Conservation (phyloP, 257 asterid species). For the Nicotiana otophora region DNA sequence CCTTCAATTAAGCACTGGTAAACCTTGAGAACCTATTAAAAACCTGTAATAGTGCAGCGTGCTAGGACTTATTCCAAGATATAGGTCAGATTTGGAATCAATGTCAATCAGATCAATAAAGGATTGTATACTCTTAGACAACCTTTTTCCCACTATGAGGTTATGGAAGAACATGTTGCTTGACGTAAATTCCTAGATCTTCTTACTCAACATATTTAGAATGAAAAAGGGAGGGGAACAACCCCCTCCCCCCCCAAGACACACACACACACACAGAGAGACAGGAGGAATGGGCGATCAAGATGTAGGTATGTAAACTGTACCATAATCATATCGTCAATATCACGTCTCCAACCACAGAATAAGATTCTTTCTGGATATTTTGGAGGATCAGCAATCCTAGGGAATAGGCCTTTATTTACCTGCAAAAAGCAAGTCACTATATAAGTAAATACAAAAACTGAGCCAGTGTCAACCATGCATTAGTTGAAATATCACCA, state of each 20-base stretch:
- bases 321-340: conserved; percentile 97
- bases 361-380: conserved; percentile 84
- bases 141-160: background rate
- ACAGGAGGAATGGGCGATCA: background rate
- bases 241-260: background rate
- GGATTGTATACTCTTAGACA: background rate
- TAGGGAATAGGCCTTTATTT: conserved; percentile 57
- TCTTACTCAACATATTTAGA: background rate
- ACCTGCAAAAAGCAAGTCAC: conserved; percentile 42
- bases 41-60: background rate
- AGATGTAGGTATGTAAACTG: background rate
- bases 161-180: background rate
- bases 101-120: background rate
- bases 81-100: background rate
- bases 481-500: background rate
- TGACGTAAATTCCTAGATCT: background rate
- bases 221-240: background rate
- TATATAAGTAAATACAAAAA: conserved; percentile 22
- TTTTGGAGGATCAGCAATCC: conserved; percentile 73
- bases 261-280: background rate
- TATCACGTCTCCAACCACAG: conserved; percentile 99
- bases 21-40: background rate
- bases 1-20: background rate
- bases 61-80: background rate
- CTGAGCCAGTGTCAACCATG: conserved; percentile 2